Percentiles rank a stretch among this genome's conserved stretches.
These are phyloP conservation scores for Chrysanthemum makinoi DNA, from an alignment of 129 eudicot genomes.

Conservation along the genomic window DNA sequence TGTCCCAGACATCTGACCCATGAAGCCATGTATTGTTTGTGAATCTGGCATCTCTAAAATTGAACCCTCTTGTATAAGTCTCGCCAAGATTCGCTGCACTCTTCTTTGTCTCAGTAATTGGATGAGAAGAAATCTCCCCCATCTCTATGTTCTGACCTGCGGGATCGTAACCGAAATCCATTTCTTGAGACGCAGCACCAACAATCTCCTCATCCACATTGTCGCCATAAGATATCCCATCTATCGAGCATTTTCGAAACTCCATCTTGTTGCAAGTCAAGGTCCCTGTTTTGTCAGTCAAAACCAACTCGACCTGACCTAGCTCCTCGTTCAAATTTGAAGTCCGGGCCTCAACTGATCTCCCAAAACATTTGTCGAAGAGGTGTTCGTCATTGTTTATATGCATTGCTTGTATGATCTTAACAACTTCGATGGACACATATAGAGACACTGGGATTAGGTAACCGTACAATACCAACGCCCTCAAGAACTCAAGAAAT, in stretches of 20 bases:
- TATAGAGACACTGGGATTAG: constrained; percentile 55
- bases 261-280: constrained; percentile 60
- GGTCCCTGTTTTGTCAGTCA: constrained; percentile 53
- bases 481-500: constrained; percentile 49
- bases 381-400: constrained; percentile 41
- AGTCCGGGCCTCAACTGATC: constrained; percentile 42
- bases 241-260: constrained; percentile 53
- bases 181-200: constrained; percentile 52
- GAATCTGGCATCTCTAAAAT: constrained; percentile 41
- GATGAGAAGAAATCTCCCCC: constrained; percentile 35
- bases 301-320: constrained; percentile 54
- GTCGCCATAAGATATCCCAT: constrained; percentile 53
- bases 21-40: constrained; percentile 40
- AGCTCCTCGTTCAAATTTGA: constrained; percentile 58
- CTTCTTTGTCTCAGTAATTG: constrained; percentile 22
- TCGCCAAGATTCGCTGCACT: constrained; percentile 23
- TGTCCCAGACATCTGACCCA: constrained; percentile 40
- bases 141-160: constrained; percentile 42
- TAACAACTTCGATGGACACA: constrained; percentile 55
- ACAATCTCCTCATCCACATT: constrained; percentile 40
- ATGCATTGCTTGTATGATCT: constrained; percentile 51
- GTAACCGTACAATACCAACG: constrained; percentile 51
- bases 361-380: constrained; percentile 43
- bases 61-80: constrained; percentile 39
- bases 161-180: constrained; percentile 45